phyloP scores from a whole-genome alignment of 768 basidiomycete genomes.

The Rhodosporidiobolus sp. region DNA sequence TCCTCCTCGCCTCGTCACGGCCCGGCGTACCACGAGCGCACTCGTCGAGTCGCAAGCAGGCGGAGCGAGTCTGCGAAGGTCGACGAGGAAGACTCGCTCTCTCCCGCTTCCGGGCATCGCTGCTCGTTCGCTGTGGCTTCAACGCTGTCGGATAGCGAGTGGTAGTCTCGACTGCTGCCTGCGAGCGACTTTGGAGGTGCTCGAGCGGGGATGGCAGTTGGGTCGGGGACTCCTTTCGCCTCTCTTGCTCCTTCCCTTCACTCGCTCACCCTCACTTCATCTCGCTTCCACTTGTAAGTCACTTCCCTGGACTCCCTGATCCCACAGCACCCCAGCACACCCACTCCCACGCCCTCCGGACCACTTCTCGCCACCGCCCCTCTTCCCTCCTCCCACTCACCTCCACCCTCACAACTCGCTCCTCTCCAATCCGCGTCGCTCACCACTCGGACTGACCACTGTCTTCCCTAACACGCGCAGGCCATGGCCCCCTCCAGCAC shows the following conservation, averaged over 20 bases:
- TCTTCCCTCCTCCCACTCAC: neutral
- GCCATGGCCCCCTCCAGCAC: constrained; percentile 56
- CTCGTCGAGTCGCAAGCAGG: no score
- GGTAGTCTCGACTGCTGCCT: no score
- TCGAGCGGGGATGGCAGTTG: neutral
- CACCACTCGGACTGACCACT: neutral
- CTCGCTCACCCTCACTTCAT: neutral
- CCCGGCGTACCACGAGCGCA: no score
- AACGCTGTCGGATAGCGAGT: no score
- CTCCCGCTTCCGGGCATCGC: no score
- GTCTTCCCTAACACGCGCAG: neutral
- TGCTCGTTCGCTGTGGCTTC: no score
- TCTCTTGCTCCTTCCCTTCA: constrained; percentile 12
- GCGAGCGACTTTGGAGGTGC: no score
- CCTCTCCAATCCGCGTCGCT: neutral
- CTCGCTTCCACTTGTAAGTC: no score
- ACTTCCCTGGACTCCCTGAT: neutral
- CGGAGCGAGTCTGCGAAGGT: no score
- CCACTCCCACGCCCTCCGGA: neutral
- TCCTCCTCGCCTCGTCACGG: no score
- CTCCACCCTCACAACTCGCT: neutral
- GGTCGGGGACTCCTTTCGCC: neutral
- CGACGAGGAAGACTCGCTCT: no score
- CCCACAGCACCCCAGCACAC: neutral
- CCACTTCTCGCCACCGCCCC: neutral